phyloP scores from a whole-genome alignment of 352 stramenopile species.

The Pythium rhizo-oryzae region DNA sequence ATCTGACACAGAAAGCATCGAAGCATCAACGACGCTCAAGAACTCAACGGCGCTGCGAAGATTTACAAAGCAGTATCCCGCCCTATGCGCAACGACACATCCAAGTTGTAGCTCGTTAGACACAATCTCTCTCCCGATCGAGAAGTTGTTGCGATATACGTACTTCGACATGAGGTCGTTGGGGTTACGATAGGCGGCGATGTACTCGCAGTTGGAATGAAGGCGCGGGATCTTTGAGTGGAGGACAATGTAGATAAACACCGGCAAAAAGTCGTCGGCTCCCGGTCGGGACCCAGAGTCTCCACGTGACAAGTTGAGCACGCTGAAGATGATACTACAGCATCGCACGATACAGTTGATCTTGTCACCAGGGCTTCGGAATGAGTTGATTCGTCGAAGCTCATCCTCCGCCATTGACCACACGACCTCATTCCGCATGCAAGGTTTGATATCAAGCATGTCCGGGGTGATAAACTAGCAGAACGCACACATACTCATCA shows the following conservation, averaged over 20 bases:
- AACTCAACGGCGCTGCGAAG: constrained; percentile 91
- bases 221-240: constrained; percentile 88
- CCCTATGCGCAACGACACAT: constrained; percentile 34
- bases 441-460: constrained; percentile 91
- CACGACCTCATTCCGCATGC: constrained; percentile 90
- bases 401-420: constrained; percentile 90
- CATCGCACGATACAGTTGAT: constrained; percentile 90
- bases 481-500: constrained; percentile 3
- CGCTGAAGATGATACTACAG: constrained; percentile 91
- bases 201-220: constrained; percentile 92
- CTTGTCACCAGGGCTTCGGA: constrained; percentile 87
- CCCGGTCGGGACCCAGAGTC: constrained; percentile 67
- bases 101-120: no score
- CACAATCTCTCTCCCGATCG: neutral
- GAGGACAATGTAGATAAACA: constrained; percentile 94
- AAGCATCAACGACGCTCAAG: constrained; percentile 82
- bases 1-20: constrained; percentile 79
- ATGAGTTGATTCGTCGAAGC: constrained; percentile 88
- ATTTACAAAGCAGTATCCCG: constrained; percentile 93
- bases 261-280: constrained; percentile 91
- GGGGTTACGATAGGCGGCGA: constrained; percentile 87
- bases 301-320: constrained; percentile 79
- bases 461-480: constrained; percentile 76
- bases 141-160: neutral
- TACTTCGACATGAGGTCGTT: constrained; percentile 91